Evolutionary conservation across 768 basidiomycete genomes (phyloP), one percentile per base, ranked within the genome.

Genomic region (Trametes punicea): DNA sequence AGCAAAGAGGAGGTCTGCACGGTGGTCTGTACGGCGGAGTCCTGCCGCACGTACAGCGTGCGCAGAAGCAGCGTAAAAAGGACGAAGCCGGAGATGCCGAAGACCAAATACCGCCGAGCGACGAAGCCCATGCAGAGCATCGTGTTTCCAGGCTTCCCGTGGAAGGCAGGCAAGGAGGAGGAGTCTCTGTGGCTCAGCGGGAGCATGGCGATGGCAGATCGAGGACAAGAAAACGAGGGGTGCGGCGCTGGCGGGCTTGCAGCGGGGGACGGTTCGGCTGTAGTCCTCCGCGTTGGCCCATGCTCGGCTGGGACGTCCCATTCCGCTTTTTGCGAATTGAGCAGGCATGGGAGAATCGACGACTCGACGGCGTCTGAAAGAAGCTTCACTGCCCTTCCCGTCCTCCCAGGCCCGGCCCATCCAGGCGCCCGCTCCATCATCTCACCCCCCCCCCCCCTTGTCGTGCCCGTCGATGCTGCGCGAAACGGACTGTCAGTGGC

Each of bases 51-150:
- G 33, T 49, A 55, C 11, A 59, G 34, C 15, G 31, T 42, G 38
- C 58, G 53, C 8, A 60, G 38, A 9, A 60, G 36, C 10, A 60
- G 49, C 1, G 53, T 33, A 13, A 53, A 45, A 36, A 55, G 20
- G 26, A 52, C 36, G 49, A 60, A 40, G 48, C 31, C 46, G 11
- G 53, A 41, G 6, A 60, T 13, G 30, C 46, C 42, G 25, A 55
- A 36, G 53, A 55, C 34, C 18, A 60, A 33, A 29, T 51, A 60
- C 10, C 53, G 46, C 25, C 46, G 47, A 4, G 44, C 40, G 36
- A 55, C 23, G 38, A 51, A 60, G 26, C 53, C 53, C 2, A 55
- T 20, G 53, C 42, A 55, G 25, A 55, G n/a, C n/a, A 45, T 4
- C 15, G 46, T 36, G 34, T 25, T 50, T 23, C 39, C 47, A n/a